A percentile compares a stretch with the other conserved stretches of the same genome.
Evolutionary conservation across 2,329 filamentous ascomycete genomes (phyloP).

Genomic region (Pezicula neosporulosa): DNA sequence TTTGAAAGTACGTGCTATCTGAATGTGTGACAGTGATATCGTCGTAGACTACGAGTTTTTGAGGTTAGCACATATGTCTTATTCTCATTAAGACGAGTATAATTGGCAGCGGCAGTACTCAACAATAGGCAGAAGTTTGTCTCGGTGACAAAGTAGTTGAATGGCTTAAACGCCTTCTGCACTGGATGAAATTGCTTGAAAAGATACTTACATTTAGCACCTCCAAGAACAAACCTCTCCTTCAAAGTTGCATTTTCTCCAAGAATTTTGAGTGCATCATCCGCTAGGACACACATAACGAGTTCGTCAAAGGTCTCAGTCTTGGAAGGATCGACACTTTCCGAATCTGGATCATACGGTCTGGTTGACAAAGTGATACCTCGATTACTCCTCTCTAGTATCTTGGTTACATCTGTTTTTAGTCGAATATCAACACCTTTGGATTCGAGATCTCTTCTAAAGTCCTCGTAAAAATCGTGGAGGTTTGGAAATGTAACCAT

Average conservation of each 20-base stretch:
- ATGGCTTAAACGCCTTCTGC: no score
- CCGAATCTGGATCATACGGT: conserved; percentile 43
- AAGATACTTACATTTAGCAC: conserved; percentile 45
- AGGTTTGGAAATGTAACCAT: conserved; percentile 67
- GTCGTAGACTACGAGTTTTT: conserved; percentile 38
- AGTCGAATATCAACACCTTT: conserved; percentile 55
- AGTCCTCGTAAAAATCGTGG: conserved; percentile 56
- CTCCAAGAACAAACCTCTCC: conserved; percentile 66
- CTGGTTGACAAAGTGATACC: conserved; percentile 47
- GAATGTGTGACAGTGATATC: conserved; percentile 70
- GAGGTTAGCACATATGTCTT: no score
- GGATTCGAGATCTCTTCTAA: conserved; percentile 49
- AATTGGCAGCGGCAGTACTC: no score
- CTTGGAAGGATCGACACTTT: conserved; percentile 38
- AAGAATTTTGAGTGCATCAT: conserved; percentile 60
- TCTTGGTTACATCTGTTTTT: conserved; percentile 50
- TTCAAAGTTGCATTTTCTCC: conserved; percentile 52
- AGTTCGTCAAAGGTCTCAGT: conserved; percentile 62
- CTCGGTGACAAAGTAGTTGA: no score
- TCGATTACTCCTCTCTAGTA: conserved; percentile 46
- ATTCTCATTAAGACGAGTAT: no score
- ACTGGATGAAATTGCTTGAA: no score
- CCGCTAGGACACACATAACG: conserved; percentile 62
- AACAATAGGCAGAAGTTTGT: no score
- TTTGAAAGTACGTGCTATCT: conserved; percentile 62